A percentile compares a stretch with the other conserved stretches of the same genome.
phyloP scores from a whole-genome alignment of 2,329 filamentous ascomycete genomes.

The Paraphoma sp. region DNA sequence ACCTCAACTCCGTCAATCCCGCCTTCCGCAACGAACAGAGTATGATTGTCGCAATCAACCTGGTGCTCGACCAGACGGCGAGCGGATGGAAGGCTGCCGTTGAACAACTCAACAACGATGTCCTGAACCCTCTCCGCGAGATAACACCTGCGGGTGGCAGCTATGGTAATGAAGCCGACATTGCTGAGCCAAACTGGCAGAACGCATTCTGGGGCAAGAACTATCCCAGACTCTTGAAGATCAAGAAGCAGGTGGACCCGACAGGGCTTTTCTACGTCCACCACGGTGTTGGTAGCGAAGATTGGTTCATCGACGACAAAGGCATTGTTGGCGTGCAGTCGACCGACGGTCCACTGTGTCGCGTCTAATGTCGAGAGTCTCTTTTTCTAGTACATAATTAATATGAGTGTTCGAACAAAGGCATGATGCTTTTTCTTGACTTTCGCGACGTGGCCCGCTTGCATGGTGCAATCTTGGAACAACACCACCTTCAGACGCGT shows the following conservation, averaged over 20 bases:
- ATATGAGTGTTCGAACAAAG: background rate
- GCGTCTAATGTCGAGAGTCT: conserved; percentile 13
- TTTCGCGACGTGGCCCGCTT: background rate
- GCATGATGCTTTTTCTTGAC: background rate
- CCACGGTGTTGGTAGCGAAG: conserved; percentile 40
- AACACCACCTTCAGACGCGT: too few relatives aligned
- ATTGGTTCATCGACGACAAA: conserved; percentile 35
- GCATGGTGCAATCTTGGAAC: background rate
- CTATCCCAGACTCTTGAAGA: conserved; percentile 30
- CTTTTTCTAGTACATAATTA: conserved; percentile 5
- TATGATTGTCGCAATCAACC: conserved; percentile 31
- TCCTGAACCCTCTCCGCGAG: conserved; percentile 32
- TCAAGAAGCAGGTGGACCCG: conserved; percentile 42
- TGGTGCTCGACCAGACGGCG: conserved; percentile 23
- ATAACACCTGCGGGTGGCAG: conserved; percentile 35
- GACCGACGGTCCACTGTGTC: conserved; percentile 38
- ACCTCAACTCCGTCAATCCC: conserved; percentile 37
- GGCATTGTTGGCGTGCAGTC: conserved; percentile 39
- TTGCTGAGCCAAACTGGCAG: conserved; percentile 50
- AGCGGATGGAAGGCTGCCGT: conserved; percentile 28
- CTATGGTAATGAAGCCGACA: conserved; percentile 50
- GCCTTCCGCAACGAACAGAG: conserved; percentile 36
- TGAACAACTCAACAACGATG: conserved; percentile 24
- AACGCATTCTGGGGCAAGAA: conserved; percentile 49
- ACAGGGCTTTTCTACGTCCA: conserved; percentile 42